Evolutionary conservation across 352 stramenopile species (phyloP).

Genomic region (Pythium phragmitis): DNA sequence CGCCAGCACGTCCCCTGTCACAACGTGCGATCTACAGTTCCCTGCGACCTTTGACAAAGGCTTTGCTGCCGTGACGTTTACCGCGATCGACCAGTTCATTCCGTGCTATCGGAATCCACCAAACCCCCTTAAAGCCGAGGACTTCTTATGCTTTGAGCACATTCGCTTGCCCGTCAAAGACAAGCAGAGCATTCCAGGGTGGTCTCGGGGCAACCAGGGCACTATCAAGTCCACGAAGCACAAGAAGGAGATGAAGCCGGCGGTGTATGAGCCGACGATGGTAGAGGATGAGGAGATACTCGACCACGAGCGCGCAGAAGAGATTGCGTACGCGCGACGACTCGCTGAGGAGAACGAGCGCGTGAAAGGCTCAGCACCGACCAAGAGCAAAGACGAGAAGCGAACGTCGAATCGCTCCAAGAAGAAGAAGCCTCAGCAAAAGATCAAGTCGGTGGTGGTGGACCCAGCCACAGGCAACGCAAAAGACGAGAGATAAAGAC

Average conservation of each 20-base stretch:
- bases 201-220: constrained; percentile 37
- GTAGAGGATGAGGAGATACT: not conserved
- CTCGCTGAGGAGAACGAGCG: constrained; percentile 15
- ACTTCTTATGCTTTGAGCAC: constrained; percentile 68
- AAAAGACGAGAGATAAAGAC: not conserved
- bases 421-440: constrained; percentile 12
- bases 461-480: constrained; percentile 9
- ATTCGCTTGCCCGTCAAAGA: constrained; percentile 78
- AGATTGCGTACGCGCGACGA: constrained; percentile 10
- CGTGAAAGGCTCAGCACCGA: not conserved
- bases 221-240: not conserved
- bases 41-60: constrained; percentile 55
- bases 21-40: constrained; percentile 76
- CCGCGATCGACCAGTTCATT: constrained; percentile 76
- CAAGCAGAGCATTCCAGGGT: constrained; percentile 75
- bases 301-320: not conserved
- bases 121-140: constrained; percentile 69
- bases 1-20: constrained; percentile 52
- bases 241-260: not conserved
- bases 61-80: constrained; percentile 70
- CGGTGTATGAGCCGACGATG: not conserved
- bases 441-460: constrained; percentile 10
- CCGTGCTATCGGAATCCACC: constrained; percentile 83
- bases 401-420: constrained; percentile 14
- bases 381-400: constrained; percentile 7